Evolutionary conservation across 2,329 filamentous ascomycete genomes (phyloP).

Genomic region (Phaeosphaeriaceae sp.): DNA sequence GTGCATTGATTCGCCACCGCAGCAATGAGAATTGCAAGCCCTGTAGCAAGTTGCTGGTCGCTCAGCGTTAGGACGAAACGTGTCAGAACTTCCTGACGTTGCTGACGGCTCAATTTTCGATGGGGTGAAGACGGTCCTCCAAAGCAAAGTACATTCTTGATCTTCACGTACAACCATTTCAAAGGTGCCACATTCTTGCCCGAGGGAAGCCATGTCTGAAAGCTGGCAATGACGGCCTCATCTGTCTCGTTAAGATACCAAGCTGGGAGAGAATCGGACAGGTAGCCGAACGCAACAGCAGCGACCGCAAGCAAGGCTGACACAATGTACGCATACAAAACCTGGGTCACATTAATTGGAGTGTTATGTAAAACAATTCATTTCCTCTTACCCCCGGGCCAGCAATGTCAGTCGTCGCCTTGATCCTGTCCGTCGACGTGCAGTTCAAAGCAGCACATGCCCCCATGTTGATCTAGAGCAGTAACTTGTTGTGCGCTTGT

Average conservation of each 20-base stretch:
- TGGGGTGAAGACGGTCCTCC: not conserved
- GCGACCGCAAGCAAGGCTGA: not conserved
- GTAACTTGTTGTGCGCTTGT: too few species aligned
- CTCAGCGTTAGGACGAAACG: not conserved
- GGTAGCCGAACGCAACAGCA: not conserved
- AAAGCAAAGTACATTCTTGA: not conserved
- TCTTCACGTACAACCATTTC: not conserved
- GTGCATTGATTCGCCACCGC: not conserved
- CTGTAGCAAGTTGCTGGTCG: not conserved
- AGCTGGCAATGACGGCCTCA: not conserved
- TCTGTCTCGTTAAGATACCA: not conserved
- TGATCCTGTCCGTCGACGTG: not conserved
- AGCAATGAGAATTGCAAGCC: not conserved
- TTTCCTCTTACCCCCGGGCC: not conserved
- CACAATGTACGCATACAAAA: not conserved
- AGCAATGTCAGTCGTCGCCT: not conserved
- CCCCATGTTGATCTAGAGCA: not conserved
- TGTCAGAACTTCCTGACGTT: not conserved
- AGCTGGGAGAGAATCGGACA: not conserved
- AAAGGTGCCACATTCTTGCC: not conserved
- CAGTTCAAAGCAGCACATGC: not conserved
- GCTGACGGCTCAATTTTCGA: not conserved
- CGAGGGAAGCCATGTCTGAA: not conserved
- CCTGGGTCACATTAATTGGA: not conserved
- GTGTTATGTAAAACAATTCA: not conserved